Evolutionary conservation across 1,284 basidiomycete species (phyloP), one percentile per base, ranked within the genome.

Genomic region (Cutaneotrichosporon sp.): DNA sequence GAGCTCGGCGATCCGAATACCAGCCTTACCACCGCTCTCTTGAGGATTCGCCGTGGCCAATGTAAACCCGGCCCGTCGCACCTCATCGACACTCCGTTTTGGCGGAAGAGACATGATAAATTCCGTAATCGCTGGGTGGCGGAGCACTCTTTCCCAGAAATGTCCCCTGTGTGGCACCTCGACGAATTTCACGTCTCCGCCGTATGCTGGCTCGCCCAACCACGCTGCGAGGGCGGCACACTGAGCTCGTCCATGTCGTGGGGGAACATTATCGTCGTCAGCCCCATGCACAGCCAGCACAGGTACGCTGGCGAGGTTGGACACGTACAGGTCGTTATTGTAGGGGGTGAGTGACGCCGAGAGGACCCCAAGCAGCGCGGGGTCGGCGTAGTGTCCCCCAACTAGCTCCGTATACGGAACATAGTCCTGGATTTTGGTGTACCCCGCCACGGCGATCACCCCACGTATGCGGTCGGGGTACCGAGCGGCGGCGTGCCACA

Each of bases 351-450:
- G 76, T 0, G 87, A 81, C 0, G 83, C 79, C 50, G 84, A 80
- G 3, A 94, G 78, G 27, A 93, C 79, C 2, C 83, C 81, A 31
- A 82, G 80, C 29, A 90, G 74, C 0, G 77, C 68, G 0, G 90
- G 88, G 66, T 94, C 90, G 17, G 85, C 78, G 68, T 81, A 89
- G 66, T 88, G 88, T 1, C 79, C 78, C 52, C 67, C 33, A n/a
- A 33, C 39, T 33, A 12, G 12, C 34, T 38, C 41, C 17, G 78
- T 80, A 66, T 86, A 81, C 0, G 87, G 81, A 1, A 93, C 81
- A 62, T 94, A 94, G 39, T 86, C 79, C 60, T 90, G 87, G 3
- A 90, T 87, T 63, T 89, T 92, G 63, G 88, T 81, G 67, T 86
- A 91, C 1, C 78, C 88, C 11, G 88, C 81, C 0, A 86, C 86